Base-by-base conservation (phyloP, 139 green algal genomes). In the Chlorella sp. region DNA sequence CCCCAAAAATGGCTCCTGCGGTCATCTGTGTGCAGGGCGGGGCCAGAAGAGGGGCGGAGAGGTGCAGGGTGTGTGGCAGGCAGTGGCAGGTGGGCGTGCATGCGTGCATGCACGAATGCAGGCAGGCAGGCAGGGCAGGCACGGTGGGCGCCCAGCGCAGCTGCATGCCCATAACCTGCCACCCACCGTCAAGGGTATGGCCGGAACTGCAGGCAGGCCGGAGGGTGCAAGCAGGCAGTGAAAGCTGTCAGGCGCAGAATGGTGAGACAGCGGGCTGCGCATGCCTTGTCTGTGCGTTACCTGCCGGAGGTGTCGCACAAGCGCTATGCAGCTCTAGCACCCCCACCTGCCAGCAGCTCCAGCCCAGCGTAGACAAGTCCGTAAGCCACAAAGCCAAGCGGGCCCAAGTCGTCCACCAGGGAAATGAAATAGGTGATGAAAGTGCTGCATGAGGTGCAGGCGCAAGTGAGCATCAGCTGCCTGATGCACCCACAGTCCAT, bases 1-100 rank as follows among this genome's bases (percentile, higher is more conserved):
- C 80, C 26, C 97, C 97, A 79, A 99, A 99, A 78, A 99, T 95
- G 34, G 92, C 93, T 24, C 97, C 97, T 14, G 97, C 95, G 0
- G 96, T 96, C 95, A 99, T 98, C 48, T 57, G 48, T 57, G 48
- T 9, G 48, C 7, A 57, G 5, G 48, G 48, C 48, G 0, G 97
- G 48, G 48, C 48, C 48, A 57, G 5, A 57, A 9, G 48, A 57
- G 9, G 48, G 48, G 9, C 9, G 5, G 48, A 57, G 9, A 57
- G 24, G 12, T 76, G 1, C 18, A 34, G 11, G 24, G 24, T 36
- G 11, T n/a, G 24, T 15, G 24, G 26, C 26, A 4, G 24, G 68
- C 68, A 4, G 68, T 32, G 26, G 68, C 26, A 76, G 68, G 22
- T 18, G 68, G 11, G 68, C 26, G 1, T 76, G 1, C 48, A 57